These are phyloP conservation scores for Hirschfeldia incana DNA, from an alignment of 345 rosid species.

Conservation along the genomic window DNA sequence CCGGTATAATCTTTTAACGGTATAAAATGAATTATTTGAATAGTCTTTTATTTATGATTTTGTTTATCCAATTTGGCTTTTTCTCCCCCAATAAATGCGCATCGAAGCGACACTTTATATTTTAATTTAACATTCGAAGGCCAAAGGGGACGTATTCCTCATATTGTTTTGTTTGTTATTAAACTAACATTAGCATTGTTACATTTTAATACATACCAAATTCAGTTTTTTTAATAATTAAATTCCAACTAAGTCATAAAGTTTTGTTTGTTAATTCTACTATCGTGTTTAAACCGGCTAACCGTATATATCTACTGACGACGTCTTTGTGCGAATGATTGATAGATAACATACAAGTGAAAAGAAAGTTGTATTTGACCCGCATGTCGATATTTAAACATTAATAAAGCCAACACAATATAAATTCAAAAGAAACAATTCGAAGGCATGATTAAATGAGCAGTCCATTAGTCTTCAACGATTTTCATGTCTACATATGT, in stretches of 20 bases:
- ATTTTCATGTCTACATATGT: conserved; percentile 30
- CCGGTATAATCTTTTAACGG: neutral
- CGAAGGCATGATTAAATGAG: conserved; percentile 28
- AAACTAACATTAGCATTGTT: neutral
- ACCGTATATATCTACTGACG: neutral
- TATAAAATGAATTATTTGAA: neutral
- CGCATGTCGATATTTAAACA: conserved; percentile 6
- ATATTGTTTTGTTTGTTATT: neutral
- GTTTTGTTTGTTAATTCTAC: neutral
- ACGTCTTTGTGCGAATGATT: neutral
- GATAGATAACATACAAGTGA: neutral
- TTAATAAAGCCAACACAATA: conserved; percentile 6
- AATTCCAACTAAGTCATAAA: neutral
- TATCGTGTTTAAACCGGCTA: neutral
- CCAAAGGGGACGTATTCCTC: neutral
- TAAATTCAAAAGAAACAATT: conserved; percentile 26
- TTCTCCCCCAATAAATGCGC: neutral
- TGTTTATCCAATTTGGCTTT: neutral
- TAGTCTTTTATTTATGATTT: neutral
- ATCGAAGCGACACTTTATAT: neutral
- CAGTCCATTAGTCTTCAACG: conserved; percentile 25
- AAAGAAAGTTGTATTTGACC: conserved; percentile 3
- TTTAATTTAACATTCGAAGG: neutral
- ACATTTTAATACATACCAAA: neutral
- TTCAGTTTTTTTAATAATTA: neutral